Conservation (phyloP, 176 grass and related monocot genomes). For the Thinopyrum elongatum region DNA sequence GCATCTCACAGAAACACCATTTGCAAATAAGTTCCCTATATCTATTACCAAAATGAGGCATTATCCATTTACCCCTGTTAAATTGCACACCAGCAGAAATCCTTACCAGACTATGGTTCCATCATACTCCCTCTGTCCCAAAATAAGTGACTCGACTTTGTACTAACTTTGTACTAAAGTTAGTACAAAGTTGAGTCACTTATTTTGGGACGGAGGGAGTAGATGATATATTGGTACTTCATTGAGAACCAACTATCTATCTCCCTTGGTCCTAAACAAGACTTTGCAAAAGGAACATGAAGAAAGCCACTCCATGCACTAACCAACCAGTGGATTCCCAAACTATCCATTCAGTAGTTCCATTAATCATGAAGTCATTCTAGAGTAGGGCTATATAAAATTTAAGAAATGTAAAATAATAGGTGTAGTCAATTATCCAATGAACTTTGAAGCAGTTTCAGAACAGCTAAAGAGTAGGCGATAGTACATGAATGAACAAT, state of each 20-base stretch:
- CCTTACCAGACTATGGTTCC: background rate
- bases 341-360: background rate
- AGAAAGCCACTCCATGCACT: background rate
- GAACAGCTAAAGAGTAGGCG: slow-evolving; percentile 37
- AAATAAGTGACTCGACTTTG: no score
- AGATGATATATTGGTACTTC: background rate
- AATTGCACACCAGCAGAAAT: background rate
- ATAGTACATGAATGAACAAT: slow-evolving; percentile 43
- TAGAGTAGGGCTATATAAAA: no score
- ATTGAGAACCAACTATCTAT: background rate
- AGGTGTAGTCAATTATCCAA: background rate
- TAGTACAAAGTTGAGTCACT: no score
- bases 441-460: slow-evolving; percentile 51
- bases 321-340: background rate
- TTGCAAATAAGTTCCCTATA: background rate
- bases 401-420: background rate
- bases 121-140: no score
- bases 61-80: background rate
- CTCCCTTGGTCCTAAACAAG: background rate
- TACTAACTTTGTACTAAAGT: no score
- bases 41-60: background rate
- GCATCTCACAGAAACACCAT: background rate
- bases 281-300: background rate
- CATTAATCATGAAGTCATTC: background rate
- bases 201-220: no score